phyloP scores from a whole-genome alignment of 2,329 filamentous ascomycete species.

The Scedosporium apiospermum region DNA sequence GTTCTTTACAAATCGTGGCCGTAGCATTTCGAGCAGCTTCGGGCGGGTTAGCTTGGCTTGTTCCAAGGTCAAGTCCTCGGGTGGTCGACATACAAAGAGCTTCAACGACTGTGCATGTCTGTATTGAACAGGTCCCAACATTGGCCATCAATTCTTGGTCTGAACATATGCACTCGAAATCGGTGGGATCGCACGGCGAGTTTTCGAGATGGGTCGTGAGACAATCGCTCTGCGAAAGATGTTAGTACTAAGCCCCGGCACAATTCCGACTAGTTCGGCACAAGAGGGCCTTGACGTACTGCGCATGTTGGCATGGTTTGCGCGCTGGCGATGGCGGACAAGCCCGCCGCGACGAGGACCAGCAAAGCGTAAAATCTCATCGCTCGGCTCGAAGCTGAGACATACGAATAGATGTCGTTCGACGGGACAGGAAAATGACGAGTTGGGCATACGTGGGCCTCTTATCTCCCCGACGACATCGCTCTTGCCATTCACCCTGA shows the following conservation, averaged over 20 bases:
- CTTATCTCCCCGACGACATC: too few relatives aligned
- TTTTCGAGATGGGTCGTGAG: conserved; percentile 1
- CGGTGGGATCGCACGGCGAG: background rate
- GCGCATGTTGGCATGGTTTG: background rate
- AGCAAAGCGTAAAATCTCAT: too few relatives aligned
- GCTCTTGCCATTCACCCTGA: too few relatives aligned
- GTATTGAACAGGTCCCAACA: conserved; percentile 2
- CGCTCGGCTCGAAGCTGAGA: too few relatives aligned
- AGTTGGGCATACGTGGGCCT: too few relatives aligned
- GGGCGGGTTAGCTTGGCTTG: too few relatives aligned
- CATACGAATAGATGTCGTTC: too few relatives aligned
- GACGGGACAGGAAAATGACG: too few relatives aligned
- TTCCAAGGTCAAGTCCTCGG: background rate
- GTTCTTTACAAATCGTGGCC: conserved; percentile 4
- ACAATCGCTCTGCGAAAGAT: background rate
- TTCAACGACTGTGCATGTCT: conserved; percentile 3
- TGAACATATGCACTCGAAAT: conserved; percentile 5
- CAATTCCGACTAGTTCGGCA: background rate
- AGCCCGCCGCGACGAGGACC: too few relatives aligned
- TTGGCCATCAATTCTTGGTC: conserved; percentile 1
- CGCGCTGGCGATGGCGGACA: too few relatives aligned
- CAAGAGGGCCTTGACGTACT: background rate
- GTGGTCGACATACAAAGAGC: background rate
- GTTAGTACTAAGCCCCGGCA: too few relatives aligned
- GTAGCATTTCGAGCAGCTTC: background rate